Evolutionary conservation across 2,329 filamentous ascomycete species (phyloP).

Genomic region (Helotiales sp.): DNA sequence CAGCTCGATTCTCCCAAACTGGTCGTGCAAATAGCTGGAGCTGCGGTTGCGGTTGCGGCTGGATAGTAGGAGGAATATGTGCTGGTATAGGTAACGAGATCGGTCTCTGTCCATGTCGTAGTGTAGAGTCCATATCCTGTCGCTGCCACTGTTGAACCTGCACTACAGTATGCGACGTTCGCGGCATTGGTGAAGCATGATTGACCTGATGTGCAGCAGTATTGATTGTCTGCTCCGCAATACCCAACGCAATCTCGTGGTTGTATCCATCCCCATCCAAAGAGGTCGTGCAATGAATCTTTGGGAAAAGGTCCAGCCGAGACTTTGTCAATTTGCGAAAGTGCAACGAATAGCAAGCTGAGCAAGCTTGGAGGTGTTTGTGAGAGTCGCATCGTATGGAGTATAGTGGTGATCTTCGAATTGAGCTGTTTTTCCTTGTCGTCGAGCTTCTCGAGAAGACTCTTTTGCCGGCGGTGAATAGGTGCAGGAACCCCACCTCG

Average conservation of each 20-base stretch:
- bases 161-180: conserved; percentile 51
- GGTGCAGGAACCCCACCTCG: not conserved
- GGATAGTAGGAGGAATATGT: conserved; percentile 49
- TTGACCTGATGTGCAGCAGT: conserved; percentile 52
- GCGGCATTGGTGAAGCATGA: conserved; percentile 50
- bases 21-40: conserved; percentile 52
- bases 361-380: conserved; percentile 32
- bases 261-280: conserved; percentile 52
- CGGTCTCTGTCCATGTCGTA: conserved; percentile 59
- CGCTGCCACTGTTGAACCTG: conserved; percentile 29
- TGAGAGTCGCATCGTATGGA: conserved; percentile 39
- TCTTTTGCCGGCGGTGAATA: not conserved
- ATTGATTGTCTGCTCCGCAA: conserved; percentile 56
- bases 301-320: conserved; percentile 51
- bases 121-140: conserved; percentile 33
- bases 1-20: conserved; percentile 59
- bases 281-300: conserved; percentile 45
- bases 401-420: conserved; percentile 8
- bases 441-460: not conserved
- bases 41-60: conserved; percentile 2
- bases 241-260: conserved; percentile 48
- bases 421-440: conserved; percentile 8
- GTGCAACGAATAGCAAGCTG: conserved; percentile 40
- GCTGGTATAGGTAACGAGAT: conserved; percentile 53
- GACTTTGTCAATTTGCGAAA: conserved; percentile 38